Conservation (phyloP, 129 eudicot genomes). For the Helianthus tuberosus region DNA sequence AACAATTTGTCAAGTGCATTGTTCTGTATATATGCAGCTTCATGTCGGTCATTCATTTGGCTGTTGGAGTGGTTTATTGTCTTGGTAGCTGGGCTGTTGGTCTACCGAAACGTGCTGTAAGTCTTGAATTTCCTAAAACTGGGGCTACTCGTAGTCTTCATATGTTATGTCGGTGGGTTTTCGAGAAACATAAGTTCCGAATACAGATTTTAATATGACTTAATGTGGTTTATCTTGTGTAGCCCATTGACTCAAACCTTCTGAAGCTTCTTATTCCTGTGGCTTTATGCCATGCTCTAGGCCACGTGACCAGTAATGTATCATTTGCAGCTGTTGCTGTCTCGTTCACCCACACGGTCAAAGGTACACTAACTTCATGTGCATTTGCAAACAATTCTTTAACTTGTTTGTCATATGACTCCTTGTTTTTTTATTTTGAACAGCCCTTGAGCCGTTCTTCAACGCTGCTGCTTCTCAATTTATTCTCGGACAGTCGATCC, state of each 20-base stretch:
- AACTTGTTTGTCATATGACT: not conserved
- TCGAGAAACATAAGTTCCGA: too few species aligned
- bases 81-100: constrained; percentile 88
- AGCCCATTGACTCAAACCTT: constrained; percentile 80
- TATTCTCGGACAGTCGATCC: constrained; percentile 84
- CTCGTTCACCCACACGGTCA: constrained; percentile 93
- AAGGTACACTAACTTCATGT: constrained; percentile 45
- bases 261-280: constrained; percentile 93
- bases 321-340: constrained; percentile 99
- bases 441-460: constrained; percentile 98
- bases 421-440: constrained; percentile 6
- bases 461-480: constrained; percentile 98
- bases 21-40: constrained; percentile 50
- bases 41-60: constrained; percentile 83
- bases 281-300: constrained; percentile 84
- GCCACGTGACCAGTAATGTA: constrained; percentile 91
- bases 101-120: constrained; percentile 95
- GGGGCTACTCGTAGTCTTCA: too few species aligned
- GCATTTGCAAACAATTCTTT: not conserved
- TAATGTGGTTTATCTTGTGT: constrained; percentile 1
- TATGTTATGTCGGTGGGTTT: too few species aligned
- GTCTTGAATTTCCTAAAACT: constrained; percentile 12
- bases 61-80: constrained; percentile 85
- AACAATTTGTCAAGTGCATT: not conserved
- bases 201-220: not conserved